These are phyloP conservation scores for Lodderomyces parapsilosis DNA, from an alignment of 1,139 yeast genomes.

Conservation along the genomic window DNA sequence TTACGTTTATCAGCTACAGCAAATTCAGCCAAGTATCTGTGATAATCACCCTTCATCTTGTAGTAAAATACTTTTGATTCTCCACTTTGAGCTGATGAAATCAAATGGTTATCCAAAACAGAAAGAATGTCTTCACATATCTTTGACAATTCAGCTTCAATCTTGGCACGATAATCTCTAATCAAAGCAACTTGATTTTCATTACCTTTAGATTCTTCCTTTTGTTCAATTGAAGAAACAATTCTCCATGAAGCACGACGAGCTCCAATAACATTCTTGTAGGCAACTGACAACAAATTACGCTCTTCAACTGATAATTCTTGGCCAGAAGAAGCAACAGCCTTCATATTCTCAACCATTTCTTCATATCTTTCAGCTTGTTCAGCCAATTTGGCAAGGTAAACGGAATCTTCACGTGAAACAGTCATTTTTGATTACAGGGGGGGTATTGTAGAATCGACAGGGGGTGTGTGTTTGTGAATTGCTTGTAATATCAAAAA, in stretches of 20 bases:
- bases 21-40: slow-evolving; percentile 97
- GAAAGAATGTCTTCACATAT: slow-evolving; percentile 92
- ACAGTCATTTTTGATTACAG: no score
- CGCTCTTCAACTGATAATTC: slow-evolving; percentile 97
- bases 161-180: slow-evolving; percentile 92
- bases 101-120: slow-evolving; percentile 85
- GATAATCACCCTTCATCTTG: slow-evolving; percentile 99
- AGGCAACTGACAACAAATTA: slow-evolving; percentile 93
- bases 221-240: slow-evolving; percentile 95
- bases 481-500: no score
- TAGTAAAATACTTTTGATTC: slow-evolving; percentile 97
- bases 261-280: slow-evolving; percentile 98
- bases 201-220: slow-evolving; percentile 95
- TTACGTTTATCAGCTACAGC: slow-evolving; percentile 89
- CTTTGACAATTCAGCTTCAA: slow-evolving; percentile 88
- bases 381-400: slow-evolving; percentile 98
- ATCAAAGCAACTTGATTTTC: slow-evolving; percentile 84
- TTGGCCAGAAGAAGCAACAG: slow-evolving; percentile 93
- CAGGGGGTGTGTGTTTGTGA: no score
- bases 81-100: slow-evolving; percentile 93
- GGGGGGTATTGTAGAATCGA: no score
- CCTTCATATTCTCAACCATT: slow-evolving; percentile 98
- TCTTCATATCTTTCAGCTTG: slow-evolving; percentile 99
- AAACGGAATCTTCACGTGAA: slow-evolving; percentile 97
- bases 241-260: slow-evolving; percentile 99